Conservation (phyloP, 768 basidiomycete species). For the Termitomyces sp. region DNA sequence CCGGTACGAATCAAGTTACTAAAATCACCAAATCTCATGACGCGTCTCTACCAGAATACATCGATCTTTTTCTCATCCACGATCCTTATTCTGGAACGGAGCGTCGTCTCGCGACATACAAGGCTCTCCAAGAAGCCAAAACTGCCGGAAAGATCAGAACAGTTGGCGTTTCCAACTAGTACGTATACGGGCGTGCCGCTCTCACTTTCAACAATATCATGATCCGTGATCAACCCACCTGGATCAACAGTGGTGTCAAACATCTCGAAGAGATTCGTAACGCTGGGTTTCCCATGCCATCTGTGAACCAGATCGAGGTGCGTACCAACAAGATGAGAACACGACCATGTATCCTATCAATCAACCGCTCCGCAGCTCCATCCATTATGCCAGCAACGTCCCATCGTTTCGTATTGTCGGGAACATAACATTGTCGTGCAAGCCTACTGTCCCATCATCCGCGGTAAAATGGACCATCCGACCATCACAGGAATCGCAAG, state of each 20-base stretch:
- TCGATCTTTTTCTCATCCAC: conserved; percentile 76
- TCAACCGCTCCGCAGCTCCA: conserved; percentile 48
- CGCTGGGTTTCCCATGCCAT: conserved; percentile 58
- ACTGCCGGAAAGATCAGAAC: conserved; percentile 59
- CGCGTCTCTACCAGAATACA: conserved; percentile 23
- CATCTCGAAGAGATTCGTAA: conserved; percentile 71
- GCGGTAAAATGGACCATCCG: conserved; percentile 51
- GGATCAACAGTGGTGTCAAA: conserved; percentile 44
- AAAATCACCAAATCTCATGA: neutral
- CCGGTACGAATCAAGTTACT: conserved; percentile 35
- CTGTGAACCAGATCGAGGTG: conserved; percentile 83
- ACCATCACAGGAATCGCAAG: conserved; percentile 48
- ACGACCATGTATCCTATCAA: neutral
- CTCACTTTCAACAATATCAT: neutral
- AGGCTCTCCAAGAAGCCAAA: conserved; percentile 59
- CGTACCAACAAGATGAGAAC: neutral
- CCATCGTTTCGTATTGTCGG: conserved; percentile 72
- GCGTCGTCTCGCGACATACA: conserved; percentile 66
- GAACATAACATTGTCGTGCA: conserved; percentile 56
- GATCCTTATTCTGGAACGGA: conserved; percentile 61
- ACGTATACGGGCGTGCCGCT: conserved; percentile 18
- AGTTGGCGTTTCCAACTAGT: conserved; percentile 88
- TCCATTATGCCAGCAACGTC: conserved; percentile 75
- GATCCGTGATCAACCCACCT: neutral
- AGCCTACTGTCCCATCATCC: conserved; percentile 75